Percentiles rank a stretch among this genome's conserved stretches.
phyloP scores from a whole-genome alignment of 805 yeast species.

The Monosporozyma unispora region DNA sequence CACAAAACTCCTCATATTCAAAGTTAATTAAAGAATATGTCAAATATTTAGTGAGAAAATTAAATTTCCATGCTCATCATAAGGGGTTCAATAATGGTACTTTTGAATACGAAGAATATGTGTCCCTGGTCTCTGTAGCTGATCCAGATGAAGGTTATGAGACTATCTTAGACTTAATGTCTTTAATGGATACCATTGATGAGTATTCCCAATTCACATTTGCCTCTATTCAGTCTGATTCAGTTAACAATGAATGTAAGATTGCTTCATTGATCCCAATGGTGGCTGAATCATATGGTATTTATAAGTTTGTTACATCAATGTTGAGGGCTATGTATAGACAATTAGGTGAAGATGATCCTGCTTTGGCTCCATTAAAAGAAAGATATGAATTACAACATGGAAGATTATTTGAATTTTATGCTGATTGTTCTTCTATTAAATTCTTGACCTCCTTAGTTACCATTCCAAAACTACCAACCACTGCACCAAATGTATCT shows the following conservation, averaged over 20 bases:
- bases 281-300: constrained; percentile 86
- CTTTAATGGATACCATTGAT: constrained; percentile 74
- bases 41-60: constrained; percentile 56
- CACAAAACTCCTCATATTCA: constrained; percentile 45
- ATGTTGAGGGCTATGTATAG: constrained; percentile 83
- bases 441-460: constrained; percentile 73
- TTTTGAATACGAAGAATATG: constrained; percentile 91
- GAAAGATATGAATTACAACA: constrained; percentile 66
- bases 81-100: constrained; percentile 82
- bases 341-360: constrained; percentile 56
- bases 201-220: constrained; percentile 69
- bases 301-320: constrained; percentile 77
- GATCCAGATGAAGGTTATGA: constrained; percentile 96
- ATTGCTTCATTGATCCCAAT: constrained; percentile 83
- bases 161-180: constrained; percentile 75
- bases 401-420: constrained; percentile 63
- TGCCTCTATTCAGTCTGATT: constrained; percentile 54
- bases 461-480: constrained; percentile 34
- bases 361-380: constrained; percentile 65
- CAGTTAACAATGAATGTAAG: constrained; percentile 53
- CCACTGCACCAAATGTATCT: constrained; percentile 29
- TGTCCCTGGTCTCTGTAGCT: constrained; percentile 74
- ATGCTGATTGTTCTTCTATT: constrained; percentile 81
- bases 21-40: constrained; percentile 72
- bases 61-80: constrained; percentile 75